Evolutionary conservation across 139 green algal species (phyloP), one percentile per base, ranked within the genome.

Genomic region (Chlorella sp.): DNA sequence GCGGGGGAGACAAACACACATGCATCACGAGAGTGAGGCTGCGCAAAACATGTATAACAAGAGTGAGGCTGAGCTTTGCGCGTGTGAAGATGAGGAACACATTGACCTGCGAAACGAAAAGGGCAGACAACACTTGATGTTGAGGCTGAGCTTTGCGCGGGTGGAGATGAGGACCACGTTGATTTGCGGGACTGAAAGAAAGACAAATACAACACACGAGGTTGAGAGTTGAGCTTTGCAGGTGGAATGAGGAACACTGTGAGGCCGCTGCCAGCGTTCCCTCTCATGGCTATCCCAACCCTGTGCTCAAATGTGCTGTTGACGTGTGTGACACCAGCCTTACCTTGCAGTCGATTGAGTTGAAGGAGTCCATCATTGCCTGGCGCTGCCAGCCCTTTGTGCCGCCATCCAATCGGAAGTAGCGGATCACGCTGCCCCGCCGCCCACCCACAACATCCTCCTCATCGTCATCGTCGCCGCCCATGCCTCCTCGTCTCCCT

Each of bases 161-260:
- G 96, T 98, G 79, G 93, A 96, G 30, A 98, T 93, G 81, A 97
- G 89, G 89, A 97, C n/a, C n/a, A n/a, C n/a, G n/a, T n/a, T n/a
- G n/a, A n/a, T n/a, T n/a, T n/a, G n/a, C n/a, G n/a, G n/a, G n/a
- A n/a, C n/a, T n/a, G n/a, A n/a, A n/a, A n/a, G n/a, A n/a, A n/a
- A n/a, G n/a, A n/a, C n/a, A n/a, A n/a, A n/a, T n/a, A n/a, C n/a
- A n/a, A n/a, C n/a, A n/a, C n/a, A n/a, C n/a, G n/a, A n/a, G n/a
- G n/a, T n/a, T n/a, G n/a, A n/a, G n/a, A n/a, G n/a, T n/a, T n/a
- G n/a, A n/a, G n/a, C n/a, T n/a, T n/a, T n/a, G n/a, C n/a, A n/a
- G n/a, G n/a, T n/a, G n/a, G n/a, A n/a, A n/a, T n/a, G n/a, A n/a
- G n/a, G n/a, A n/a, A n/a, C n/a, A n/a, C n/a, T n/a, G n/a, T n/a